phyloP scores from a whole-genome alignment of 176 grass and related monocot species.

The Tillandsia fasciculata region DNA sequence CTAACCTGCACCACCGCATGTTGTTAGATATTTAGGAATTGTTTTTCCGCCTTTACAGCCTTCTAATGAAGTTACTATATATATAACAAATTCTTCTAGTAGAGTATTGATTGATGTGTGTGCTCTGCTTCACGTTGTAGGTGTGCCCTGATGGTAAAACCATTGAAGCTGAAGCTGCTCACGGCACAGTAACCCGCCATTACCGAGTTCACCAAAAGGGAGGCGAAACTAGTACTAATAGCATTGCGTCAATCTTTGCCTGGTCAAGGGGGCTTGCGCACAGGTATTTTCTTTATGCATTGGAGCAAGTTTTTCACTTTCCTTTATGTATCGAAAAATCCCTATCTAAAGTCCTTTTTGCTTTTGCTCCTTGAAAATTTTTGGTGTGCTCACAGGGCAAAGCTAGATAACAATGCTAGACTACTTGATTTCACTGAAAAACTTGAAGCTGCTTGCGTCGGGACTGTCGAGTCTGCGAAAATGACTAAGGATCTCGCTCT shows the following conservation, averaged over 20 bases:
- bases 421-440: conserved; percentile 77
- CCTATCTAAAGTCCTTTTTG: no score
- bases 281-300: conserved; percentile 34
- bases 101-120: neutral
- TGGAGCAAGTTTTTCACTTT: no score
- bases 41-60: neutral
- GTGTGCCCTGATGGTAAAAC: conserved; percentile 97
- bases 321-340: no score
- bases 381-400: conserved; percentile 40
- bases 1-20: no score
- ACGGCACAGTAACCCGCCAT: conserved; percentile 95
- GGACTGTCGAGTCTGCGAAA: conserved; percentile 81
- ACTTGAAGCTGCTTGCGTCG: conserved; percentile 76
- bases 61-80: neutral
- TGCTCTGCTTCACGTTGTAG: conserved; percentile 13
- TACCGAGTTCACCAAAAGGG: conserved; percentile 90
- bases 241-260: conserved; percentile 98
- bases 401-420: conserved; percentile 75
- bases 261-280: conserved; percentile 93
- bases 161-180: conserved; percentile 96
- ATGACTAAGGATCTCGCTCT: conserved; percentile 99
- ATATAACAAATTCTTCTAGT: neutral
- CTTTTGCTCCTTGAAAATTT: neutral
- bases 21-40: no score
- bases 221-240: conserved; percentile 98